phyloP scores from a whole-genome alignment of 2,329 filamentous ascomycete genomes.

The Talaromyces sp. region DNA sequence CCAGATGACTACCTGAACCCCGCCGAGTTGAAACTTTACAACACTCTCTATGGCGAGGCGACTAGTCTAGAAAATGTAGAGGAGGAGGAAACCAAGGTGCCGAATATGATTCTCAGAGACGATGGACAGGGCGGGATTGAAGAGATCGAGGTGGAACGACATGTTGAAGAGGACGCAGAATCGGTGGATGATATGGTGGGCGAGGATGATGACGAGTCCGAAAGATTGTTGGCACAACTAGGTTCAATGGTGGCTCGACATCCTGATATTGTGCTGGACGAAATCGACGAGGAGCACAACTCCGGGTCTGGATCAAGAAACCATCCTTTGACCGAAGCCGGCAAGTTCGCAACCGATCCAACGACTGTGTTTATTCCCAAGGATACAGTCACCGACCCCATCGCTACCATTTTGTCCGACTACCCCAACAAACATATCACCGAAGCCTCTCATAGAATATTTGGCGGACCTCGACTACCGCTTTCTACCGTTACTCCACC shows the following conservation, averaged over 20 bases:
- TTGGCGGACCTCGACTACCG: conserved; percentile 72
- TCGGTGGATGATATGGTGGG: conserved; percentile 25
- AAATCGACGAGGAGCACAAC: conserved; percentile 36
- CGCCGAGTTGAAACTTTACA: conserved; percentile 70
- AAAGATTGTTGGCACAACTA: conserved; percentile 3
- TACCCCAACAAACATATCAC: conserved; percentile 69
- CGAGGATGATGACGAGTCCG: conserved; percentile 8
- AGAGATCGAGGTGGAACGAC: conserved; percentile 24
- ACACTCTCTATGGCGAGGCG: conserved; percentile 74
- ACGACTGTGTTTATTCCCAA: conserved; percentile 70
- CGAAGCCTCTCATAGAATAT: conserved; percentile 64
- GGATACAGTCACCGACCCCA: conserved; percentile 62
- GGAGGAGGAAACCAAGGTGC: conserved; percentile 22
- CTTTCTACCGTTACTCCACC: conserved; percentile 67
- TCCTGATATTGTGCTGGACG: conserved; percentile 1
- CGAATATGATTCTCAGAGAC: conserved; percentile 30
- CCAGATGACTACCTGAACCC: conserved; percentile 65
- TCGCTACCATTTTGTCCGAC: conserved; percentile 61
- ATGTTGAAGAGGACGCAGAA: conserved; percentile 11
- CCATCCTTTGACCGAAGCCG: conserved; percentile 69
- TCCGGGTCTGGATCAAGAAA: conserved; percentile 46
- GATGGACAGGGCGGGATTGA: conserved; percentile 34
- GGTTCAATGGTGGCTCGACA: too few species aligned
- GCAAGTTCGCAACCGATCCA: conserved; percentile 69
- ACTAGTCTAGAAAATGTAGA: conserved; percentile 33